A percentile compares a stretch with the other conserved stretches of the same genome.
Evolutionary conservation across 2,329 filamentous ascomycete species (phyloP).

Genomic region (Pseudogymnoascus sp.): DNA sequence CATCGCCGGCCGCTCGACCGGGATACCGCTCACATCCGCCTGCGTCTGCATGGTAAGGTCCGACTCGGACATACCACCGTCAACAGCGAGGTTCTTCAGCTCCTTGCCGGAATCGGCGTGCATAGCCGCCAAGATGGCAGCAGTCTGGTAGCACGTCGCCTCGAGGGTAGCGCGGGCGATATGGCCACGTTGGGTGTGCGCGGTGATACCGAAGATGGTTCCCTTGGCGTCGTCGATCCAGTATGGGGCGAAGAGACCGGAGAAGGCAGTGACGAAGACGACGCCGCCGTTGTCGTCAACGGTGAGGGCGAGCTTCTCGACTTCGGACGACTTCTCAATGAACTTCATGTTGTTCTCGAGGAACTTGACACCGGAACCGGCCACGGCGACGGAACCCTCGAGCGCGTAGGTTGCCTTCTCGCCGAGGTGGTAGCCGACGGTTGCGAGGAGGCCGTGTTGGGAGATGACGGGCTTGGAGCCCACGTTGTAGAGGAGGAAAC

Average conservation of each 20-base stretch:
- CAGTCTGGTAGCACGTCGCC: conserved; percentile 67
- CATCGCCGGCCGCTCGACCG: conserved; percentile 72
- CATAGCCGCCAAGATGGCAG: conserved; percentile 67
- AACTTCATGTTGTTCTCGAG: conserved; percentile 59
- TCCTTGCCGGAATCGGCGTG: conserved; percentile 61
- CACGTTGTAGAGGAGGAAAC: conserved; percentile 78
- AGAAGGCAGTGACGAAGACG: conserved; percentile 66
- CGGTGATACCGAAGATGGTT: conserved; percentile 63
- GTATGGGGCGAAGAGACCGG: conserved; percentile 65
- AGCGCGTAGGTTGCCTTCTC: conserved; percentile 65
- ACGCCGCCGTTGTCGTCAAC: conserved; percentile 63
- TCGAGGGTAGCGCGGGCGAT: conserved; percentile 66
- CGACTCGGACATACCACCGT: conserved; percentile 67
- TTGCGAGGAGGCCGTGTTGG: conserved; percentile 66
- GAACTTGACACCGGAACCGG: conserved; percentile 69
- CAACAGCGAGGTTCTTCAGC: conserved; percentile 57
- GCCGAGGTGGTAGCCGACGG: conserved; percentile 71
- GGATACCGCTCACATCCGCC: conserved; percentile 72
- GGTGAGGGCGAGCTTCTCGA: conserved; percentile 56
- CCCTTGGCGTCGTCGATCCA: conserved; percentile 71
- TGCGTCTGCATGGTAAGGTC: conserved; percentile 73
- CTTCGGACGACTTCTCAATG: conserved; percentile 53
- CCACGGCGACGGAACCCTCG: conserved; percentile 71
- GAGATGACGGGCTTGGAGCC: conserved; percentile 74
- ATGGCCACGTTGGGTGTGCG: conserved; percentile 62